Evolutionary conservation across 2,329 filamentous ascomycete species (phyloP).

Genomic region (Beauveria australis): DNA sequence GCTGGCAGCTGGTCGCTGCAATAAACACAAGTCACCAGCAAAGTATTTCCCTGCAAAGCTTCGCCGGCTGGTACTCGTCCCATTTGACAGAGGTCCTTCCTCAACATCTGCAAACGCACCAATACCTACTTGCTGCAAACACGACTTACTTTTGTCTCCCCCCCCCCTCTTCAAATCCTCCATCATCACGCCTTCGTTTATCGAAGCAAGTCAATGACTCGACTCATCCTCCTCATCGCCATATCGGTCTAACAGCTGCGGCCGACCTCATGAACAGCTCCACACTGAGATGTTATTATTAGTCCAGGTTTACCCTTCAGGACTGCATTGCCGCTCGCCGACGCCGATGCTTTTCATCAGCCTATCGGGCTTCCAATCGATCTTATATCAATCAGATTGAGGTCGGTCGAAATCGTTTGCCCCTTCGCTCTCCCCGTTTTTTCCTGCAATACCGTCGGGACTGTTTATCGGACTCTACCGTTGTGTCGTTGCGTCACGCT

Average conservation of each 20-base stretch:
- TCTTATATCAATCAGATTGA: background rate
- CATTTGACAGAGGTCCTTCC: background rate
- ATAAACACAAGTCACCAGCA: background rate
- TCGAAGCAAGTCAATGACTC: background rate
- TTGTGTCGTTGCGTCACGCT: background rate
- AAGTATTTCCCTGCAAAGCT: background rate
- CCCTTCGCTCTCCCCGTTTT: background rate
- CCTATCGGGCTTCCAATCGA: background rate
- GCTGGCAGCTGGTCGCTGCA: background rate
- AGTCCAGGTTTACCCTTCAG: background rate
- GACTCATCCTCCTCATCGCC: background rate
- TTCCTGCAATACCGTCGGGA: background rate
- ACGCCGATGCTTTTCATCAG: background rate
- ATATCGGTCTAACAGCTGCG: background rate
- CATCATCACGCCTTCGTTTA: background rate
- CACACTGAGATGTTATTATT: background rate
- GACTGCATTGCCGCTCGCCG: background rate
- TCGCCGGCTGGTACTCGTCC: background rate
- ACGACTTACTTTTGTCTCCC: background rate
- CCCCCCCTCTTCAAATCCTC: background rate
- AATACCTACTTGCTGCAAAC: background rate
- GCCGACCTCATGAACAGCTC: background rate
- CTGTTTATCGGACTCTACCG: background rate
- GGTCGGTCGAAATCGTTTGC: background rate
- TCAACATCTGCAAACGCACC: background rate